A percentile compares a stretch with the other conserved stretches of the same genome.
These are phyloP conservation scores for Clohesyomyces aquaticus DNA, from an alignment of 495 filamentous ascomycete genomes.

Conservation along the genomic window DNA sequence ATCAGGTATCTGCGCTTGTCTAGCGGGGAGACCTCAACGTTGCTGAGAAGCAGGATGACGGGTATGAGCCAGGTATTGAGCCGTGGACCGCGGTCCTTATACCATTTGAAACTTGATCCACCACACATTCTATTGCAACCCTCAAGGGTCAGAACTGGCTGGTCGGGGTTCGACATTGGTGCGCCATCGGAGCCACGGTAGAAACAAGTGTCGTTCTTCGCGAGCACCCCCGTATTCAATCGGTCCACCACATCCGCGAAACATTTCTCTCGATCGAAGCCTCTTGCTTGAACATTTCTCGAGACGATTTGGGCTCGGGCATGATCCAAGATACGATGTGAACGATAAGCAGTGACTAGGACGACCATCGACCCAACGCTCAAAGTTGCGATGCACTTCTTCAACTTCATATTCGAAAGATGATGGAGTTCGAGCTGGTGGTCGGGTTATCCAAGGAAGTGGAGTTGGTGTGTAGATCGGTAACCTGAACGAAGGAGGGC, in stretches of 20 bases:
- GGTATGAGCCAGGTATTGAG: slow-evolving; percentile 46
- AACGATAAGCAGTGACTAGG: background rate
- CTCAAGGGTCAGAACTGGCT: slow-evolving; percentile 20
- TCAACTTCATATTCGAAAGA: background rate
- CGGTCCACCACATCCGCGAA: background rate
- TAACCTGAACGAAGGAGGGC: background rate
- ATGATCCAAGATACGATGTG: background rate
- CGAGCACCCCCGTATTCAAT: slow-evolving; percentile 11
- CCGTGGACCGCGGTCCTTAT: slow-evolving; percentile 29
- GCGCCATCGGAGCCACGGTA: slow-evolving; percentile 5
- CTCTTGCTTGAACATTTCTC: background rate
- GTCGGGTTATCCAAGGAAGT: too few species aligned
- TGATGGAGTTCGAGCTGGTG: too few species aligned
- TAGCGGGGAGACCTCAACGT: slow-evolving; percentile 43
- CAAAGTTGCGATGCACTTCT: background rate
- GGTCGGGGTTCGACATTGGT: slow-evolving; percentile 5
- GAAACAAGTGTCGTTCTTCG: slow-evolving; percentile 16
- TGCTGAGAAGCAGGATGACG: slow-evolving; percentile 43
- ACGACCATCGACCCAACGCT: background rate
- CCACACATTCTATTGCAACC: slow-evolving; percentile 31
- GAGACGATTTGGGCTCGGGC: too few species aligned
- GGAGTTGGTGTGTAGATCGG: background rate
- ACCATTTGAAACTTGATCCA: slow-evolving; percentile 13
- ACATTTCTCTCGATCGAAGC: slow-evolving; percentile 7
- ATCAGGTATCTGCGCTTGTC: slow-evolving; percentile 42